Evolutionary conservation across 2,329 filamentous ascomycete species (phyloP).

Genomic region (Beauveria brongniartii): DNA sequence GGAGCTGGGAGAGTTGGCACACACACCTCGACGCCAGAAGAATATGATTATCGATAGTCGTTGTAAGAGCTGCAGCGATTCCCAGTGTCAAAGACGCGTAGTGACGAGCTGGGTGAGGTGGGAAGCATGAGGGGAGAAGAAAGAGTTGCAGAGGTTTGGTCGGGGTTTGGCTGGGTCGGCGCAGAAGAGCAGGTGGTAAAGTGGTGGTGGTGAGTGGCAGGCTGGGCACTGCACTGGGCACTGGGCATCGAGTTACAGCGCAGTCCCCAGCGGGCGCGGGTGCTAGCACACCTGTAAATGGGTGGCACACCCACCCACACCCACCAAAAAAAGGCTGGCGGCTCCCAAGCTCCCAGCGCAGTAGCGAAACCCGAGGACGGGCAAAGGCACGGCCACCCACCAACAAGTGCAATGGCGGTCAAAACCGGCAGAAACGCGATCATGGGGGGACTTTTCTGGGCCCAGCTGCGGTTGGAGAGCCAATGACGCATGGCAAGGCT

Average conservation of each 20-base stretch:
- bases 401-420: not conserved
- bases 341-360: not conserved
- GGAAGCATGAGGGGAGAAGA: slow-evolving; percentile 11
- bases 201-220: not conserved
- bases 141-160: slow-evolving; percentile 10
- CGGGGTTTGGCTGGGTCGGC: slow-evolving; percentile 3
- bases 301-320: not conserved
- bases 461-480: slow-evolving; percentile 6
- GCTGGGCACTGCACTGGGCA: not conserved
- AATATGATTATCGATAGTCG: not conserved
- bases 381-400: not conserved
- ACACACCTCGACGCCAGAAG: slow-evolving; percentile 7
- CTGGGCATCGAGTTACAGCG: not conserved
- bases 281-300: not conserved
- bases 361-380: slow-evolving; percentile 11
- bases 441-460: slow-evolving; percentile 8
- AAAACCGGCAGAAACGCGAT: slow-evolving; percentile 9
- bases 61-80: not conserved
- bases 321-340: not conserved
- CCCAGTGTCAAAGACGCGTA: not conserved
- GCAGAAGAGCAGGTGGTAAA: slow-evolving; percentile 2
- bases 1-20: not conserved
- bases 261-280: not conserved
- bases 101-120: not conserved
- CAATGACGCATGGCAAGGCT: slow-evolving; percentile 12